Percentiles rank a stretch among this genome's conserved stretches.
phyloP scores from a whole-genome alignment of 495 filamentous ascomycete genomes.

The Lasiosphaeria miniovina region DNA sequence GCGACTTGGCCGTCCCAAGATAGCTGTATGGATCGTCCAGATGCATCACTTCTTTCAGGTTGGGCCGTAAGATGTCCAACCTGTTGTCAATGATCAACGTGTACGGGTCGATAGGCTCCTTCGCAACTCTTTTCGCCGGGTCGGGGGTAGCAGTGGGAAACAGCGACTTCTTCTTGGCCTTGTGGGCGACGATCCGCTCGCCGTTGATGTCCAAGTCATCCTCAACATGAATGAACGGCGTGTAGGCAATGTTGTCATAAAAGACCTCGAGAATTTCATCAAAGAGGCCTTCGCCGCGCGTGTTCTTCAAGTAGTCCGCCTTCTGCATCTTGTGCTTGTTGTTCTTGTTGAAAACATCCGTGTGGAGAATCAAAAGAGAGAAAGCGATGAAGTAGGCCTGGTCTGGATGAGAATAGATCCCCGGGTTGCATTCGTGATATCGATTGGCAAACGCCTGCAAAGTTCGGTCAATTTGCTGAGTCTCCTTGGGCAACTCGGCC shows the following conservation, averaged over 20 bases:
- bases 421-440: conserved; percentile 97
- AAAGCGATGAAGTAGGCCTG: conserved; percentile 98
- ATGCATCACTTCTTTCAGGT: conserved; percentile 85
- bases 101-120: conserved; percentile 93
- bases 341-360: conserved; percentile 98
- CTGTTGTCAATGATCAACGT: conserved; percentile 86
- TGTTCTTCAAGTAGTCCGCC: conserved; percentile 92
- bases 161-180: conserved; percentile 62
- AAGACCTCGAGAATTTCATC: conserved; percentile 93
- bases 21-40: conserved; percentile 91
- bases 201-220: conserved; percentile 82
- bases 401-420: conserved; percentile 87
- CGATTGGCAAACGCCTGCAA: conserved; percentile 92
- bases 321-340: conserved; percentile 99
- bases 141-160: conserved; percentile 66
- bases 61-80: conserved; percentile 76
- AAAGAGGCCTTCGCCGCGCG: conserved; percentile 79
- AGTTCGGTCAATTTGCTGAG: conserved; percentile 95
- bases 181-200: conserved; percentile 68
- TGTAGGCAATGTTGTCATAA: conserved; percentile 97
- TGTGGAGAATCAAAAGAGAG: conserved; percentile 92
- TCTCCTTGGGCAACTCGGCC: conserved; percentile 92
- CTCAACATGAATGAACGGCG: conserved; percentile 94
- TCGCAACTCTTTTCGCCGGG: conserved; percentile 59
- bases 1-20: conserved; percentile 64